These are phyloP conservation scores for Fusarium odoratissimum DNA, from an alignment of 2,329 filamentous ascomycete species.

Conservation along the genomic window DNA sequence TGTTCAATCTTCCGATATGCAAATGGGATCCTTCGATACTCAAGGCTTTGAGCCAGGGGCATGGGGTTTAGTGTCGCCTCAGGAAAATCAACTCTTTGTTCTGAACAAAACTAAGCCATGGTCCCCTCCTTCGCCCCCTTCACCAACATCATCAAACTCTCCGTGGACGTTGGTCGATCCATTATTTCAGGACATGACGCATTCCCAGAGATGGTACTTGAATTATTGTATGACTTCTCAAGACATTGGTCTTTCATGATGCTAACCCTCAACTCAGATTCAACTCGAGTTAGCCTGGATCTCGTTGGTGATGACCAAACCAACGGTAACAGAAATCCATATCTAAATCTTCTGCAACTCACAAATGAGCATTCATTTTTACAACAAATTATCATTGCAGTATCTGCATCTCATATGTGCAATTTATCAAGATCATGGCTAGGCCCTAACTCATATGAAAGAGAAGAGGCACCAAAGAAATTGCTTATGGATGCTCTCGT, in stretches of 20 bases:
- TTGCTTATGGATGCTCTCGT: constrained; percentile 55
- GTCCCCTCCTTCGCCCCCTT: constrained; percentile 35
- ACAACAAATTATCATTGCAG: constrained; percentile 59
- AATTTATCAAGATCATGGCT: constrained; percentile 45
- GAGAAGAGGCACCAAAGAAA: constrained; percentile 44
- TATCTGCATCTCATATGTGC: constrained; percentile 60
- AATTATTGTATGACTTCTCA: constrained; percentile 50
- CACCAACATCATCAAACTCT: constrained; percentile 25
- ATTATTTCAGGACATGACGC: constrained; percentile 63
- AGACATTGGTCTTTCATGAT: not conserved
- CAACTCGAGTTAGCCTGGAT: constrained; percentile 61
- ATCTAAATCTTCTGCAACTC: constrained; percentile 56
- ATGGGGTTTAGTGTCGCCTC: constrained; percentile 6
- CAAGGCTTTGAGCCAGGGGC: constrained; percentile 7
- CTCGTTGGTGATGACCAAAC: constrained; percentile 59
- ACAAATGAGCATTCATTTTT: constrained; percentile 54
- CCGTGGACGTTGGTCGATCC: constrained; percentile 56
- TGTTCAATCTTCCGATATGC: constrained; percentile 21
- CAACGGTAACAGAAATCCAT: constrained; percentile 56
- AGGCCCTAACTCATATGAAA: constrained; percentile 45
- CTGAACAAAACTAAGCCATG: constrained; percentile 15
- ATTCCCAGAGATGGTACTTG: constrained; percentile 55
- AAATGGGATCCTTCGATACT: constrained; percentile 20
- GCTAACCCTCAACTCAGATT: constrained; percentile 50
- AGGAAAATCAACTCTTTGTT: constrained; percentile 33